Evolutionary conservation across 495 filamentous ascomycete genomes (phyloP), one percentile per base, ranked within the genome.

Genomic region (Cairneyella variabilis): DNA sequence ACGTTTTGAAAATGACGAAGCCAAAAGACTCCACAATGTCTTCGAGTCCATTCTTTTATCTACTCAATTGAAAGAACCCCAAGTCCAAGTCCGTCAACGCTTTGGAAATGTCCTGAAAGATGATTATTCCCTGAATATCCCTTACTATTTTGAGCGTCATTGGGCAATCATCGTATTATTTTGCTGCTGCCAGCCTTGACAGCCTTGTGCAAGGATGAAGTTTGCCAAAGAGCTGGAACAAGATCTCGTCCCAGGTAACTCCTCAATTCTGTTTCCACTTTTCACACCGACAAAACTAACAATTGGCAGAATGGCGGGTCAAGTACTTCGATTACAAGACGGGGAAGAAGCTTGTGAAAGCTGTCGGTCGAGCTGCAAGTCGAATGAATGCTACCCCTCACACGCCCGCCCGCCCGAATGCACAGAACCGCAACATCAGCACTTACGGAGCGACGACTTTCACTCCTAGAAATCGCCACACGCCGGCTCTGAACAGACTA

Each of bases 301-400:
- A 7, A 22, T n/a, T 42, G 1, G 20, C 54, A 73, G 91, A 96
- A 78, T 96, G 91, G 91, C 80, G 86, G 59, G 82, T 80, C 57
- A 95, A 95, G 68, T 96, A 96, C 69, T 76, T 96, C 52, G 83
- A 96, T 71, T 96, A 96, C 74, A 95, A 90, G 77, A 85, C 83
- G 40, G 91, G 88, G 25, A 96, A 96, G 69, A 95, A 96, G 71
- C 86, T 89, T 66, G 74, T 96, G 67, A 96, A 93, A 66, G 81
- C 83, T 26, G 78, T 95, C 44, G 67, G 78, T n/a, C 78, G 83
- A 32, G 89, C 90, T 56, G 71, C 89, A 58, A 72, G 78, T 48
- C 78, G 82, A 41, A 84, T 80, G 30, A 83, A 77, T 39, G 73
- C 68, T 14, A 79, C 78, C 1, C 82, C 75, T 54, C 51, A 44